Base-by-base conservation (phyloP, 176 grass and related monocot species). In the Ensete glaucum region DNA sequence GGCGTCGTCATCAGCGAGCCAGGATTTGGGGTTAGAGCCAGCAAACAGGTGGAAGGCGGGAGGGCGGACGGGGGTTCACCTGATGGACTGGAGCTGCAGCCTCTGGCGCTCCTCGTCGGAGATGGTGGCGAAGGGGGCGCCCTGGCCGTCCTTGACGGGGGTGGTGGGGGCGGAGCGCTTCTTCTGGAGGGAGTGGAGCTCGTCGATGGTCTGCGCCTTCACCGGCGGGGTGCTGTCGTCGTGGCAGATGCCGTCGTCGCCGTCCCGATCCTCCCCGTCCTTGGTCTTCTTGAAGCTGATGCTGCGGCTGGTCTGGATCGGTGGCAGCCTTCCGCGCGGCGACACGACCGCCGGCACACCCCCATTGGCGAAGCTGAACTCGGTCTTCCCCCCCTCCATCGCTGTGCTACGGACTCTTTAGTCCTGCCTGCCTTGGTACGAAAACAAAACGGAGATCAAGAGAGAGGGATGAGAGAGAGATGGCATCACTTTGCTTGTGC, bases 81-180 rank as follows among this genome's bases (percentile, higher is more conserved):
- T 99, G 82, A 99, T 99, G 84, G 95, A 99, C 83, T 86, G 95
- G 21, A 99, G 84, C 88, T 94, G 95, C 74, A 91, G 80, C 57
- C 34, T 29, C 10, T 85, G 78, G 17, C 89, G 80, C 65, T 88
- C 83, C 77, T 91, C 89, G n/a, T 91, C 89, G 75, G 78, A 83
- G 89, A 91, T 52, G 48, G 65, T 76, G 59, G 69, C 74, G 58
- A 78, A 78, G 64, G 85, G 83, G 74, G 55, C 49, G 11, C 13
- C 24, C 72, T 16, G 20, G 57, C 71, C 75, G 43, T 78, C 83
- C 89, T 85, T 91, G 85, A 88, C 85, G 52, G 89, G 89, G 69
- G 89, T 91, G 80, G 83, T 91, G 65, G 89, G 89, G 67, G 89
- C 85, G 53, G 89, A 91, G 11, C 85, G 74, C 83, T 88, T 91